These are phyloP conservation scores for Beta macrorhiza DNA, from an alignment of 179 eudicot species.

Conservation along the genomic window DNA sequence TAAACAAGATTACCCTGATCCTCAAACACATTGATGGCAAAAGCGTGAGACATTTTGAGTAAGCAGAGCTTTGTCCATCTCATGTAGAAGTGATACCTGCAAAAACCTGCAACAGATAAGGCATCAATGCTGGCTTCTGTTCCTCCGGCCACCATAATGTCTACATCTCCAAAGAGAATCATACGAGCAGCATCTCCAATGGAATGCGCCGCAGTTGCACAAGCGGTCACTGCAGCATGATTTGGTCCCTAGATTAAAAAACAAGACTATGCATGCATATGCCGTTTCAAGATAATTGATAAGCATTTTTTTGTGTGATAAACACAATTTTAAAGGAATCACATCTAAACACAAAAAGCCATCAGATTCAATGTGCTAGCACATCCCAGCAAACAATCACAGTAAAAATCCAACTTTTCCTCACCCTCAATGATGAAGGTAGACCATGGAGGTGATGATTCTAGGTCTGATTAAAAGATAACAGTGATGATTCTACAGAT, in stretches of 20 bases:
- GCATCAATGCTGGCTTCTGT: constrained; percentile 97
- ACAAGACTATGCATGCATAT: constrained; percentile 47
- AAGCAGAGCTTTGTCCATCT: not conserved
- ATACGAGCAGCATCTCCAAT: constrained; percentile 98
- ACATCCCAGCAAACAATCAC: constrained; percentile 38
- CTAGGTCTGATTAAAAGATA: not conserved
- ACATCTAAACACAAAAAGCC: not conserved
- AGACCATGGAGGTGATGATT: not conserved
- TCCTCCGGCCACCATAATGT: constrained; percentile 98
- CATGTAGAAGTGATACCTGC: constrained; percentile 53
- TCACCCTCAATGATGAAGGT: not conserved
- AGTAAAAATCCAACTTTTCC: not conserved
- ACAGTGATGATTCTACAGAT: not conserved
- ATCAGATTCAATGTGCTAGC: constrained; percentile 4
- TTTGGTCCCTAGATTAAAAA: constrained; percentile 95
- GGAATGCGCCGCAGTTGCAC: constrained; percentile 98
- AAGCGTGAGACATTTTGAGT: too few relatives aligned
- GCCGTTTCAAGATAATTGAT: constrained; percentile 13
- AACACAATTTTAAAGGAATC: not conserved
- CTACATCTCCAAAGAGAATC: constrained; percentile 95
- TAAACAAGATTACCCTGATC: not conserved
- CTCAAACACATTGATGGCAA: not conserved
- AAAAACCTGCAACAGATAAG: constrained; percentile 91
- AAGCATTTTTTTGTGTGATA: constrained; percentile 3
- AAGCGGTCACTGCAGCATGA: constrained; percentile 99